Evolutionary conservation across 768 basidiomycete species (phyloP), one percentile per base, ranked within the genome.

Genomic region (Leccinum arenicola): DNA sequence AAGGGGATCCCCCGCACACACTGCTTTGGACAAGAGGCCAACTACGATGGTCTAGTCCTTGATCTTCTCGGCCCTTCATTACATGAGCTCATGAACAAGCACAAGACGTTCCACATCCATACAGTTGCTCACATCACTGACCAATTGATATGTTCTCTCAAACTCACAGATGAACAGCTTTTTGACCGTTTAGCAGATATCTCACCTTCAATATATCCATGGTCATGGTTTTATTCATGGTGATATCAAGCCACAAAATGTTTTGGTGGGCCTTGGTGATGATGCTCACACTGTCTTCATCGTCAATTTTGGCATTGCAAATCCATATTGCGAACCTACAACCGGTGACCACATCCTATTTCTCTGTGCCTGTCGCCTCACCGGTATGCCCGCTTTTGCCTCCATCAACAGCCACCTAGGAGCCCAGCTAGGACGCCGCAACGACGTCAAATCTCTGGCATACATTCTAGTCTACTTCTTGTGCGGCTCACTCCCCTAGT

Each of bases 31-130:
- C 17, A 25, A 14, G 36, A 56, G 19, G 45, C 35, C 11, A 57
- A 31, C 14, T 57, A 57, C 19, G 38, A 57, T 7, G 6, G 4
- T 6, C 19, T 57, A 11, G 50, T 57, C 8, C 27, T 50, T 2
- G 27, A 57, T 33, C 56, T 57, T 5, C 56, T 57, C 27, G 7
- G 56, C 21, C 4, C 47, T n/a, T 55, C 47, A 6, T 36, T 55
- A 15, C 54, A 57, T 10, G 0, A 51, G 3, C 56, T 57, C 14
- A 15, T 57, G 1, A 21, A 8, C 14, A 12, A 51, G 49, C 27
- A 31, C n/a, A 40, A 33, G 6, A 31, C 2, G 7, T 51, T 57
- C 21, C 49, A 57, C 17, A 11, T 55, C 9, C 43, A n/a, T 3
- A 59, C 12, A 1, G 31, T 50, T 2, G 0, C 7, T 9, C 31